Percentiles rank a stretch among this genome's conserved stretches.
phyloP scores from a whole-genome alignment of 352 stramenopile genomes.

The Pythium guiyangense region DNA sequence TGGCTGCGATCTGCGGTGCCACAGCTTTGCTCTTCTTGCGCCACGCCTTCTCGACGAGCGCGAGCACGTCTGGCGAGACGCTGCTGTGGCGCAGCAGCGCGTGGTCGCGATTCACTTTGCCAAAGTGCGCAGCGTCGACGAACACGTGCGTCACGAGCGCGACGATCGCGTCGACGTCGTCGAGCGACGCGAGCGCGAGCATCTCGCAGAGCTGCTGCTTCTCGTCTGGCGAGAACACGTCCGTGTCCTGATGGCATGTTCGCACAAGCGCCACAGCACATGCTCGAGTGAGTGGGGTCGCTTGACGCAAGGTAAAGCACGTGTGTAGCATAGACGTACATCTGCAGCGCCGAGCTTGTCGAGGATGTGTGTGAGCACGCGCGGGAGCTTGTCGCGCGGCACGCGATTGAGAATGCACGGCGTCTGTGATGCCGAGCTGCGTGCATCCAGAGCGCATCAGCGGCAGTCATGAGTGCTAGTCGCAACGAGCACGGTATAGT shows the following conservation, averaged over 20 bases:
- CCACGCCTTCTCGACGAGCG: constrained; percentile 46
- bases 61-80: constrained; percentile 22
- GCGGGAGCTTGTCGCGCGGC: constrained; percentile 36
- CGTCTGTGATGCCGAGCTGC: not conserved
- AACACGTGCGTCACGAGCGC: constrained; percentile 27
- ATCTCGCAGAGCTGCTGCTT: constrained; percentile 40
- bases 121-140: constrained; percentile 38
- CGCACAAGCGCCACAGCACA: not conserved
- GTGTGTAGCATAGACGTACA: constrained; percentile 12
- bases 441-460: not conserved
- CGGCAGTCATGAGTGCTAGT: too few relatives aligned
- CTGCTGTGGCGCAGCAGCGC: constrained; percentile 19
- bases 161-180: constrained; percentile 38
- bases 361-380: constrained; percentile 51
- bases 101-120: constrained; percentile 22
- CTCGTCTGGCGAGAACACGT: constrained; percentile 44
- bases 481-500: too few relatives aligned
- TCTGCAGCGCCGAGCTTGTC: constrained; percentile 33
- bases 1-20: constrained; percentile 8
- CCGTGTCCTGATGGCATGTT: constrained; percentile 3
- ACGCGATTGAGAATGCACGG: constrained; percentile 35
- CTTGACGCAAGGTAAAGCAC: too few relatives aligned
- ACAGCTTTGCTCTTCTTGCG: constrained; percentile 40
- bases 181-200: constrained; percentile 25
- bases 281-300: not conserved